phyloP scores from a whole-genome alignment of 2,329 filamentous ascomycete genomes.

The Aspergillus sp. region DNA sequence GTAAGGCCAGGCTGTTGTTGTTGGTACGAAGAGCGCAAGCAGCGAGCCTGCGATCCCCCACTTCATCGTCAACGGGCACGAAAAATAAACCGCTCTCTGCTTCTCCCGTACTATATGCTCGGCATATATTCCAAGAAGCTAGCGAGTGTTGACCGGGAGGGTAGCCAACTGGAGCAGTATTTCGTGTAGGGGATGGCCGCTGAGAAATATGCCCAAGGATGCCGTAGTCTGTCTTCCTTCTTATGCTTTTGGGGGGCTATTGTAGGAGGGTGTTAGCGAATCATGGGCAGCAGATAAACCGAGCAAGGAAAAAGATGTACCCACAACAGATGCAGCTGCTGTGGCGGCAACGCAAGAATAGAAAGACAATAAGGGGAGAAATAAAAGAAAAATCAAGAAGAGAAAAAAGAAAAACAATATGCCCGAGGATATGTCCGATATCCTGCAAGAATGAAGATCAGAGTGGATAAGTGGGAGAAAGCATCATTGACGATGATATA shows the following conservation, averaged over 20 bases:
- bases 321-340: slow-evolving; percentile 12
- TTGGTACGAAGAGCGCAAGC: slow-evolving; percentile 31
- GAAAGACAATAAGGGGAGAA: slow-evolving; percentile 11
- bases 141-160: not conserved
- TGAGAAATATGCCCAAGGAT: slow-evolving; percentile 1
- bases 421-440: slow-evolving; percentile 24
- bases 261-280: not conserved
- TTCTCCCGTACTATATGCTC: slow-evolving; percentile 15
- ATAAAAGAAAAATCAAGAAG: not conserved
- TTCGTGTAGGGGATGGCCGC: not conserved
- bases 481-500: slow-evolving; percentile 24
- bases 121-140: slow-evolving; percentile 25
- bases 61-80: slow-evolving; percentile 32
- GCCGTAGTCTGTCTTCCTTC: slow-evolving; percentile 8
- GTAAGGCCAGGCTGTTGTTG: slow-evolving; percentile 46
- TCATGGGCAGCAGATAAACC: slow-evolving; percentile 5
- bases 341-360: slow-evolving; percentile 18
- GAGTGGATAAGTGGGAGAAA: slow-evolving; percentile 13
- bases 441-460: slow-evolving; percentile 20
- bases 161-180: not conserved
- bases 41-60: slow-evolving; percentile 30
- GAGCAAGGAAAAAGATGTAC: slow-evolving; percentile 10
- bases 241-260: slow-evolving; percentile 9
- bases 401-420: slow-evolving; percentile 18
- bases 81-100: slow-evolving; percentile 4